These are phyloP conservation scores for Caloboletus firmus DNA, from an alignment of 1,284 basidiomycete species.

Conservation along the genomic window DNA sequence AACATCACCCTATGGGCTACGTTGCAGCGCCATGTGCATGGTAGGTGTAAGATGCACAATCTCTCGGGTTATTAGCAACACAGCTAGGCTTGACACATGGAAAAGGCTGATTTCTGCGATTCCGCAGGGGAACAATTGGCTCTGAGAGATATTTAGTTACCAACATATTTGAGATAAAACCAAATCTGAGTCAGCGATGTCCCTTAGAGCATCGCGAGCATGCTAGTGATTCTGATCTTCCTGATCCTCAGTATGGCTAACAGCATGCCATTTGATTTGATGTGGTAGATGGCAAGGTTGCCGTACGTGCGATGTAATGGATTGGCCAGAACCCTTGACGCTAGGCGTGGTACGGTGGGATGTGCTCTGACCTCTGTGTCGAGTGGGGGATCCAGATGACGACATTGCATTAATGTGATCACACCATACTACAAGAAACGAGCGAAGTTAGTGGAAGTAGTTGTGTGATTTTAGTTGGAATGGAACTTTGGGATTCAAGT, in stretches of 20 bases:
- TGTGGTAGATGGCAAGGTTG: conserved; percentile 1
- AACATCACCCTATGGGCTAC: no score
- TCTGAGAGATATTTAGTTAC: background rate
- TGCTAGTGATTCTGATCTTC: background rate
- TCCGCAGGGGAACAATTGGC: background rate
- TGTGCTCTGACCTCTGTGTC: no score
- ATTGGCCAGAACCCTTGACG: background rate
- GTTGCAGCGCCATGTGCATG: no score
- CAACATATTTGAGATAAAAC: no score
- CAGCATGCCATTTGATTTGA: conserved; percentile 16
- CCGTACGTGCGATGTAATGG: background rate
- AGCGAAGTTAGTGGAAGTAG: background rate
- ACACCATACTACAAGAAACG: background rate
- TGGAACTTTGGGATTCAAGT: background rate
- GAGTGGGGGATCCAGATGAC: background rate
- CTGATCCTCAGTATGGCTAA: background rate
- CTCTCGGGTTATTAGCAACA: background rate
- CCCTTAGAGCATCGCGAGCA: conserved; percentile 2
- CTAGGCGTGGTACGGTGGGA: background rate
- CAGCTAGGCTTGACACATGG: conserved; percentile 1
- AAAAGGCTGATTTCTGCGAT: background rate
- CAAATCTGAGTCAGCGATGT: no score
- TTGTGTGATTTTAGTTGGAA: background rate
- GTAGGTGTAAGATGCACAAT: background rate
- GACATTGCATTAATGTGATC: background rate